Conservation (phyloP, 2,329 filamentous ascomycete species). For the Fonsecaea pedrosoi region DNA sequence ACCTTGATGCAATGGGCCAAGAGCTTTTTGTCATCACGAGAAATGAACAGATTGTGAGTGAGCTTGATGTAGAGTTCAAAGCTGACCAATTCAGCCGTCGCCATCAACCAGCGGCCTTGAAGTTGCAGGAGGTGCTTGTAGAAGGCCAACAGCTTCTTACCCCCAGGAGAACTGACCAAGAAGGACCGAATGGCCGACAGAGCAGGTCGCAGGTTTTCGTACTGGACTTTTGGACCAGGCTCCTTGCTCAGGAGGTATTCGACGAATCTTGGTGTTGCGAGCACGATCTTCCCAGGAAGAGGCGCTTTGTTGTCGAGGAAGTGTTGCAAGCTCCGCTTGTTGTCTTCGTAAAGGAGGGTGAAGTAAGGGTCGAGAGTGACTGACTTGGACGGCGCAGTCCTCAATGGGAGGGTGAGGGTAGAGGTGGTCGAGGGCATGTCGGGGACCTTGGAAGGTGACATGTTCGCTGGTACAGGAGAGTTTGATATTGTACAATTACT, state of each 20-base stretch:
- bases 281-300: constrained; percentile 17
- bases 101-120: constrained; percentile 28
- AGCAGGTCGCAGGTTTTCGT: constrained; percentile 27
- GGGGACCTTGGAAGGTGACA: background rate
- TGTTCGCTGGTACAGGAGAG: background rate
- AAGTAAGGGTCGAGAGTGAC: constrained; percentile 28
- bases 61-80: constrained; percentile 32
- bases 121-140: constrained; percentile 29
- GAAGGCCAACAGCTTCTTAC: constrained; percentile 29
- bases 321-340: constrained; percentile 20
- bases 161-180: constrained; percentile 20
- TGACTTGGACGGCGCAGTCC: constrained; percentile 12
- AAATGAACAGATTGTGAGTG: constrained; percentile 25
- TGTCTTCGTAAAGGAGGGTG: constrained; percentile 33
- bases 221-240: constrained; percentile 30
- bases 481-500: constrained; percentile 8
- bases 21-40: constrained; percentile 26
- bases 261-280: constrained; percentile 17
- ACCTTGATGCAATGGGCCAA: constrained; percentile 18
- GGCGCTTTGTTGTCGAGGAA: constrained; percentile 27
- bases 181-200: constrained; percentile 28
- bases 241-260: constrained; percentile 28
- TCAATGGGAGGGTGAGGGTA: constrained; percentile 28
- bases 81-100: constrained; percentile 18
- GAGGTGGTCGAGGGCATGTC: constrained; percentile 19